Base-by-base conservation (phyloP, 2,329 filamentous ascomycete genomes). In the Stenocarpella maydis region DNA sequence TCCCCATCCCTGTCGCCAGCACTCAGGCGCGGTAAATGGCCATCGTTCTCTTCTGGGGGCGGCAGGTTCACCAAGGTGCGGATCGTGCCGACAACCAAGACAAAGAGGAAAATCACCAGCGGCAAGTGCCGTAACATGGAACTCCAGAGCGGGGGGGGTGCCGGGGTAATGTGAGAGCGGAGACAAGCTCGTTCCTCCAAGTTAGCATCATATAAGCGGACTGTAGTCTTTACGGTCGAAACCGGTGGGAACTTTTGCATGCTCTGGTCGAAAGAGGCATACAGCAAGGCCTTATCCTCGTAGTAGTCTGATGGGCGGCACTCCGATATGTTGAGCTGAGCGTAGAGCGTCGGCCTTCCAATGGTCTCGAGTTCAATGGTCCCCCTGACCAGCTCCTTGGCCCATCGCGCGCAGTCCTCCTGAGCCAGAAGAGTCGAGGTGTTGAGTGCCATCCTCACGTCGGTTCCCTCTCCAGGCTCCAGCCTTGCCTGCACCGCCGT, bases 301-400 rank as follows among this genome's bases (percentile, higher is more conserved):
- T 17, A 19, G 17, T 45, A 45, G 3, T 9, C 2, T n/a, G 39
- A 60, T 6, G 24, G 15, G 24, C 24, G 24, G 12, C 55, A 60
- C 45, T 17, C 39, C 17, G 55, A 60, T 26, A 60, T 41, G 24
- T 60, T 60, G 39, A 60, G 39, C 55, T 60, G 55, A 8, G 17
- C 8, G 17, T 45, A 60, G 39, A 45, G 55, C 12, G 55, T 60
- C 26, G 55, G 41, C 55, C 39, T 45, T 8, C 55, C 39, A 3
- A 61, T n/a, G 10, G 55, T 39, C 39, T 61, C 55, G 24, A 61
- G 55, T 31, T 61, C 55, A 26, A 61, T 43, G 9, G 55, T 47
- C 7, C 55, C 55, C 39, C 39, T 45, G 55, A 26, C 31, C 24
- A 61, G 39, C 39, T 45, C 26, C 17, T 17, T 28, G 31, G 39